phyloP scores from a whole-genome alignment of 352 stramenopile species.

The Phytophthora capsici region DNA sequence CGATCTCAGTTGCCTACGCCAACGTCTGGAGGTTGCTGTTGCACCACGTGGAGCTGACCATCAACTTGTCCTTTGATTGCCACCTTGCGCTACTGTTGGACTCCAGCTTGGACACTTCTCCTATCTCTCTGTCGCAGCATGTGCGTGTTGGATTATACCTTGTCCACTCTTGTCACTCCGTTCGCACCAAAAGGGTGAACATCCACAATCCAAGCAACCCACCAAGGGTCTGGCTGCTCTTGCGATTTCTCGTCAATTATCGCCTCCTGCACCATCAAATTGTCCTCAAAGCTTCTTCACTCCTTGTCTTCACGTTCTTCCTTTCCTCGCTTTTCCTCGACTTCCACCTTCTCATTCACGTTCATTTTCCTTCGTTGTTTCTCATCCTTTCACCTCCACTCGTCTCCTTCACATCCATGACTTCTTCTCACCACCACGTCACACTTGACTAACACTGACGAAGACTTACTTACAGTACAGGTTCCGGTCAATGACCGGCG shows the following conservation, averaged over 20 bases:
- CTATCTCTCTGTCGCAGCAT: neutral
- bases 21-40: constrained; percentile 3
- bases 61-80: constrained; percentile 3
- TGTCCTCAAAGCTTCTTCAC: constrained; percentile 3
- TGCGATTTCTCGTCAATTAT: neutral
- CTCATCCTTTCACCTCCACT: neutral
- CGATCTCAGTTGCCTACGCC: constrained; percentile 16
- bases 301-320: neutral
- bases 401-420: constrained; percentile 6
- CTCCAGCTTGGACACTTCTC: constrained; percentile 1
- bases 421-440: constrained; percentile 10
- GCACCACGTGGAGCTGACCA: constrained; percentile 3
- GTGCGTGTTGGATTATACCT: neutral
- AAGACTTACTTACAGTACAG: constrained; percentile 94
- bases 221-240: neutral
- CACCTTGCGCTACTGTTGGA: constrained; percentile 9
- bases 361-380: constrained; percentile 19
- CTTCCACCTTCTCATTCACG: constrained; percentile 23
- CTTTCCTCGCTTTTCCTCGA: constrained; percentile 17
- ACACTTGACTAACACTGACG: constrained; percentile 1
- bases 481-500: constrained; percentile 97
- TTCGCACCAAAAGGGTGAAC: constrained; percentile 1
- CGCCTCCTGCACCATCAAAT: too few relatives aligned
- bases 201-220: constrained; percentile 22
- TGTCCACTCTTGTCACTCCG: constrained; percentile 1